Conservation (phyloP, 2,329 filamentous ascomycete species). For the Botryosphaeria dothidea region DNA sequence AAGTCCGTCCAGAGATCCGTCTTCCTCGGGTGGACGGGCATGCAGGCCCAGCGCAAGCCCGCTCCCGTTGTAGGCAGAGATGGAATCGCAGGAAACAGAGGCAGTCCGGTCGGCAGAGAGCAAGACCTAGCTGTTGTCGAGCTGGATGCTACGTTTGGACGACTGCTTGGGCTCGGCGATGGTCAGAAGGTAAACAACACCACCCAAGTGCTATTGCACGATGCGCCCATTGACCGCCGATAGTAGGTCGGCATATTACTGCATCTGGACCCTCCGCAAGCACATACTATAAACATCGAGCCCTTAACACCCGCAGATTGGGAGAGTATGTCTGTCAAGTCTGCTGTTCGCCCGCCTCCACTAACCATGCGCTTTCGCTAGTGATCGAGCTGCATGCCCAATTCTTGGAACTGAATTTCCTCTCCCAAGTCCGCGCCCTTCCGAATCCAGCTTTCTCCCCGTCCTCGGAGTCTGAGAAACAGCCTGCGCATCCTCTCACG, state of each 20-base stretch:
- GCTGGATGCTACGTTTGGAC: conserved; percentile 81
- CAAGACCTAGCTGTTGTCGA: conserved; percentile 79
- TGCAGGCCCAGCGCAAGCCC: conserved; percentile 86
- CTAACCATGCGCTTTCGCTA: conserved; percentile 26
- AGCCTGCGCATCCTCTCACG: conserved; percentile 75
- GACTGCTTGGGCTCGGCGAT: conserved; percentile 73
- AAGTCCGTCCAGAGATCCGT: conserved; percentile 63
- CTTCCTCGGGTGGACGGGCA: conserved; percentile 95
- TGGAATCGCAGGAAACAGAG: conserved; percentile 63
- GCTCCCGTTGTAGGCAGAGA: conserved; percentile 73
- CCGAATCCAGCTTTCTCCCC: conserved; percentile 75
- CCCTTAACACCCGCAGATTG: conserved; percentile 93
- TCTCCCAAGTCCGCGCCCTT: conserved; percentile 88
- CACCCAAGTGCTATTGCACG: neutral
- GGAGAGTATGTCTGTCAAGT: conserved; percentile 65
- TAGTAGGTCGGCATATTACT: conserved; percentile 61
- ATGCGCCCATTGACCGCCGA: conserved; percentile 14
- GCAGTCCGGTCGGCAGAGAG: conserved; percentile 61
- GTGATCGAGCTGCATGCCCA: conserved; percentile 95
- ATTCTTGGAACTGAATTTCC: conserved; percentile 90
- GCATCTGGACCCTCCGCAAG: conserved; percentile 86
- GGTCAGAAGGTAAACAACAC: conserved; percentile 69
- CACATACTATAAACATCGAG: conserved; percentile 95
- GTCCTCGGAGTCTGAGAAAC: conserved; percentile 47
- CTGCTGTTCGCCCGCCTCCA: neutral